Conservation (phyloP, 2,329 filamentous ascomycete genomes). For the Colletotrichum chrysophilum region DNA sequence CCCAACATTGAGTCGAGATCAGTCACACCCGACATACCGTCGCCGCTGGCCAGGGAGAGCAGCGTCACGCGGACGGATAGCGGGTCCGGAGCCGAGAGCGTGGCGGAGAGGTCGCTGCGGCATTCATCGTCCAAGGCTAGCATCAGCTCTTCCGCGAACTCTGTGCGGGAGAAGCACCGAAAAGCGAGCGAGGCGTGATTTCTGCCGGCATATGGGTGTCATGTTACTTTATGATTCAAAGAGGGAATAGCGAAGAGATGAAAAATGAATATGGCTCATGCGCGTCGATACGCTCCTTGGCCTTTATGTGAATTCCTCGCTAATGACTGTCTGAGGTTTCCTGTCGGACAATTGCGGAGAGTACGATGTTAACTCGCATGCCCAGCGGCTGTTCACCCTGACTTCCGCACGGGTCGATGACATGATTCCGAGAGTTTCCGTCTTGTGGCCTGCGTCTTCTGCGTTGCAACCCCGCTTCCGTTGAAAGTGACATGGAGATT, state of each 20-base stretch:
- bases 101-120: slow-evolving; percentile 10
- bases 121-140: slow-evolving; percentile 18
- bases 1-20: slow-evolving; percentile 54
- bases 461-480: no score
- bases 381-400: no score
- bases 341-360: no score
- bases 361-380: no score
- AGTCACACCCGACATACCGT: slow-evolving; percentile 59
- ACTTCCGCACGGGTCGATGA: no score
- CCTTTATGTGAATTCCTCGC: no score
- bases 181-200: slow-evolving; percentile 8
- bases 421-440: no score
- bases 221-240: slow-evolving; percentile 10
- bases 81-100: slow-evolving; percentile 1
- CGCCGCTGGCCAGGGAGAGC: slow-evolving; percentile 56
- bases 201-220: neutral
- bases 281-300: no score
- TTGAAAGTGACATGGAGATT: no score
- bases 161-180: slow-evolving; percentile 13
- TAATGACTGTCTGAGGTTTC: no score
- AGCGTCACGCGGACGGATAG: slow-evolving; percentile 32
- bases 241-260: slow-evolving; percentile 6
- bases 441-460: no score
- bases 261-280: slow-evolving; percentile 1
- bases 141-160: slow-evolving; percentile 8